Evolutionary conservation across 306 rosid species (phyloP).

Genomic region (Medicago ruthenica): DNA sequence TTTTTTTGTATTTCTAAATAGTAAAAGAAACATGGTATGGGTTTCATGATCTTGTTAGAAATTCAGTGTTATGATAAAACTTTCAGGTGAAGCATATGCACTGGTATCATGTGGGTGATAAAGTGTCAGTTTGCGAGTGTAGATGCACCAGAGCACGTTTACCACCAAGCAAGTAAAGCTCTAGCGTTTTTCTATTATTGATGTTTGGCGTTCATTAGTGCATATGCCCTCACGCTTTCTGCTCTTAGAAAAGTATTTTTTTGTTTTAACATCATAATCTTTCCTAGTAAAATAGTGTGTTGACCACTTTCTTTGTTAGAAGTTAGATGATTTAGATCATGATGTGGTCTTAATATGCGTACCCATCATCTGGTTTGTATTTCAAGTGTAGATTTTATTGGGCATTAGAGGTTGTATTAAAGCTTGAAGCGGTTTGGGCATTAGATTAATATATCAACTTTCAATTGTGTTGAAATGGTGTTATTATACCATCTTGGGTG

Average conservation of each 20-base stretch:
- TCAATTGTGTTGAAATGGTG: conserved; percentile 21
- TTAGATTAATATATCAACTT: conserved; percentile 31
- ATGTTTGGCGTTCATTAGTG: conserved; percentile 36
- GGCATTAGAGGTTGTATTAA: conserved; percentile 27
- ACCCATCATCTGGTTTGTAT: conserved; percentile 29
- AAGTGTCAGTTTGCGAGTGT: conserved; percentile 87
- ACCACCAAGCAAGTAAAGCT: conserved; percentile 93
- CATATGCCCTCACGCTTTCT: conserved; percentile 17
- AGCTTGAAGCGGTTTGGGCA: conserved; percentile 16
- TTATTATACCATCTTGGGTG: conserved; percentile 19
- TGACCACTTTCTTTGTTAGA: conserved; percentile 37
- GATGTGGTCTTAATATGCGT: conserved; percentile 22
- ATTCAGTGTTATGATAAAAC: conserved; percentile 5
- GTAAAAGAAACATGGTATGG: conserved; percentile 32
- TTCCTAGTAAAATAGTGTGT: conserved; percentile 16
- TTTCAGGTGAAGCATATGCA: conserved; percentile 96
- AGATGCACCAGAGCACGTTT: conserved; percentile 92
- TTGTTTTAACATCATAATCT: conserved; percentile 9
- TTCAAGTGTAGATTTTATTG: conserved; percentile 33
- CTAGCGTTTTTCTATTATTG: conserved; percentile 33
- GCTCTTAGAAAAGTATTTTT: neutral
- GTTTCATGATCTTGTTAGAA: conserved; percentile 34
- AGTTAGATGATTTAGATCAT: neutral
- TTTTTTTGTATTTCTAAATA: conserved; percentile 4
- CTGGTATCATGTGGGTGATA: conserved; percentile 76